A percentile compares a stretch with the other conserved stretches of the same genome.
Conservation (phyloP, 1,139 yeast species). For the Geotrichum macrosporum region DNA sequence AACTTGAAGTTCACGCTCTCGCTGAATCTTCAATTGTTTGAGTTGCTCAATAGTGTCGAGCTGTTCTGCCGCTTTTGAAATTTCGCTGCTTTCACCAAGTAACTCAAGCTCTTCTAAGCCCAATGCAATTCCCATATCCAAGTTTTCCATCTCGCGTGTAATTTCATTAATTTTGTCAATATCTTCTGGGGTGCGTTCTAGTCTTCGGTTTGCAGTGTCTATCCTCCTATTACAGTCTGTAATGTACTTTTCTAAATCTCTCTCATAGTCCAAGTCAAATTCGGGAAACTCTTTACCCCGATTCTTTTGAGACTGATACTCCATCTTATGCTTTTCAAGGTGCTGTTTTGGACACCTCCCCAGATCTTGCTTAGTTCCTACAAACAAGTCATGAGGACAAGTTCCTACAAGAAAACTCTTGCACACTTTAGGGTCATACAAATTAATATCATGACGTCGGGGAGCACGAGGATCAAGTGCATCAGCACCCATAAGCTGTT, state of each 20-base stretch:
- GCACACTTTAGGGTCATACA: slow-evolving; percentile 68
- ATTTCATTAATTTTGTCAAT: slow-evolving; percentile 57
- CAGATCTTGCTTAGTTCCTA: slow-evolving; percentile 76
- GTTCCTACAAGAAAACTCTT: slow-evolving; percentile 76
- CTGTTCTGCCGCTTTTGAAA: slow-evolving; percentile 50
- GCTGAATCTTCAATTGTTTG: slow-evolving; percentile 40
- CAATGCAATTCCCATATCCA: slow-evolving; percentile 64
- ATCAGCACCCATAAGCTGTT: slow-evolving; percentile 73
- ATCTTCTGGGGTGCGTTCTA: slow-evolving; percentile 79
- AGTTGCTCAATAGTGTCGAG: slow-evolving; percentile 39
- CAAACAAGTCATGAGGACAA: slow-evolving; percentile 84
- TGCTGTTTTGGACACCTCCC: slow-evolving; percentile 81
- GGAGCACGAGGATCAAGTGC: slow-evolving; percentile 40
- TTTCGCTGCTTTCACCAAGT: slow-evolving; percentile 50
- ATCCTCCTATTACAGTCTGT: slow-evolving; percentile 67
- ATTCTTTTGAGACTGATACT: slow-evolving; percentile 57
- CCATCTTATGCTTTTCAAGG: slow-evolving; percentile 66
- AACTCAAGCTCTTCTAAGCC: slow-evolving; percentile 66
- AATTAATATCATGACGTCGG: slow-evolving; percentile 34
- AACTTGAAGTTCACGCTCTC: slow-evolving; percentile 50
- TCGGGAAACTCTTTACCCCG: slow-evolving; percentile 61
- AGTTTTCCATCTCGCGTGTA: slow-evolving; percentile 59
- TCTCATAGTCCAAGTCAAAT: slow-evolving; percentile 62
- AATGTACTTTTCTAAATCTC: slow-evolving; percentile 52
- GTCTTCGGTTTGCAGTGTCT: slow-evolving; percentile 56